Base-by-base conservation (phyloP, 495 filamentous ascomycete genomes). In the Daldinia decipiens region DNA sequence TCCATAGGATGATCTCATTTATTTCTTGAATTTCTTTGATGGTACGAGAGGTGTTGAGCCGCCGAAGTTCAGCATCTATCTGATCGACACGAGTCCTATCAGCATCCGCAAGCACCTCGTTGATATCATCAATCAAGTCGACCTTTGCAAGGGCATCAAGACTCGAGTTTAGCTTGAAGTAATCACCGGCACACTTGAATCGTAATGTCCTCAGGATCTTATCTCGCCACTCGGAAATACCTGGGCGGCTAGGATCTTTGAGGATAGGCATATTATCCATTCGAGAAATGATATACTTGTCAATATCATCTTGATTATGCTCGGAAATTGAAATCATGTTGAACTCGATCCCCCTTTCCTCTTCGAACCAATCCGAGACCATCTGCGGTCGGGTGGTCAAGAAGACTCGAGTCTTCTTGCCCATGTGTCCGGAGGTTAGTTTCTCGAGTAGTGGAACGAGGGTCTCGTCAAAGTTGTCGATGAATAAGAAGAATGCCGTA, bases 1-100 rank as follows among this genome's bases (percentile, higher is more conserved):
- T 72, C 79, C 79, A 82, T 12, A 75, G 57, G 19, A 82, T 79
- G 26, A 82, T 80, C 62, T 80, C 79, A 34, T 82, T 82, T 21
- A 82, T 79, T 45, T 82, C 79, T 27, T 70, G 68, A 32, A 80
- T 78, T 59, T 82, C 79, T 57, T 80, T 80, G 1, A 76, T 19
- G 6, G 73, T 79, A n/a, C 73, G 75, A 6, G 36, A 74, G n/a
- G 72, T 76, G 60, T 82, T 82, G 27, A 80, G 72, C 4, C 69
- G 74, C 29, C 76, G 74, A 27, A 82, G 74, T 57, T 80, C 79
- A 9, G 67, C 67, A 27, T 70, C 65, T 24, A 82, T 79, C 63
- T 80, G 79, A 43, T 80, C 74, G 9, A 72, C 71, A 0, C 79
- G 75, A 29, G 77, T 77, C 66, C 75, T 79, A 11, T 77, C 76